A percentile compares a stretch with the other conserved stretches of the same genome.
phyloP scores from a whole-genome alignment of 2,329 filamentous ascomycete species.

The Aureobasidium vineae region DNA sequence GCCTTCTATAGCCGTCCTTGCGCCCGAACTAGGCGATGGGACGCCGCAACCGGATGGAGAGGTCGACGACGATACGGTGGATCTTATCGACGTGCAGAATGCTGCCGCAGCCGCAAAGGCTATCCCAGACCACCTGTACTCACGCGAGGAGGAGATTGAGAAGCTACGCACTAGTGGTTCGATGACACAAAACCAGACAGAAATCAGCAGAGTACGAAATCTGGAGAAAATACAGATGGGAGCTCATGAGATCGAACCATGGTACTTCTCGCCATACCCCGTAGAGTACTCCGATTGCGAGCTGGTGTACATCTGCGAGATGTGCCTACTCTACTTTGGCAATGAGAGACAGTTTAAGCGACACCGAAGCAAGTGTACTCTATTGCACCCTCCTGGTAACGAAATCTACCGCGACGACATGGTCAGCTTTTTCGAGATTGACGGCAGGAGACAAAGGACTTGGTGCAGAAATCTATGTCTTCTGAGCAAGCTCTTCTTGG shows the following conservation, averaged over 20 bases:
- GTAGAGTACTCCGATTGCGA: slow-evolving; percentile 85
- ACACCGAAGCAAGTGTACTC: slow-evolving; percentile 83
- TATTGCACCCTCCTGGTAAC: slow-evolving; percentile 92
- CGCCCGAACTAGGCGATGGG: slow-evolving; percentile 49
- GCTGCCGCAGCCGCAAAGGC: slow-evolving; percentile 55
- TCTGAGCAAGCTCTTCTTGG: slow-evolving; percentile 92
- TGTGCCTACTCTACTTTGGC: slow-evolving; percentile 89
- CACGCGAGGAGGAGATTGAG: slow-evolving; percentile 89
- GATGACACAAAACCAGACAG: slow-evolving; percentile 98
- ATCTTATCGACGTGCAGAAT: slow-evolving; percentile 53
- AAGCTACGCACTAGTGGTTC: slow-evolving; percentile 91
- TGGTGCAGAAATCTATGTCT: slow-evolving; percentile 97
- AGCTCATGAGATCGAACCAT: slow-evolving; percentile 85
- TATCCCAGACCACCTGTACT: slow-evolving; percentile 57
- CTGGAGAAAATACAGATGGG: slow-evolving; percentile 94
- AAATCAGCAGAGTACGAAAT: slow-evolving; percentile 94
- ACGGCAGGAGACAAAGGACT: slow-evolving; percentile 87
- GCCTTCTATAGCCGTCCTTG: slow-evolving; percentile 44
- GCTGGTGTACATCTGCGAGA: slow-evolving; percentile 94
- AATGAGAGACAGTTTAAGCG: slow-evolving; percentile 77
- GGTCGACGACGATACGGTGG: slow-evolving; percentile 51
- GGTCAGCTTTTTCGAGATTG: slow-evolving; percentile 96
- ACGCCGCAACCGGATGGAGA: slow-evolving; percentile 54
- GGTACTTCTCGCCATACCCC: slow-evolving; percentile 98
- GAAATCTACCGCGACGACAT: slow-evolving; percentile 96